Base-by-base conservation (phyloP, 805 yeast genomes). In the Metschnikowia corniflorae region DNA sequence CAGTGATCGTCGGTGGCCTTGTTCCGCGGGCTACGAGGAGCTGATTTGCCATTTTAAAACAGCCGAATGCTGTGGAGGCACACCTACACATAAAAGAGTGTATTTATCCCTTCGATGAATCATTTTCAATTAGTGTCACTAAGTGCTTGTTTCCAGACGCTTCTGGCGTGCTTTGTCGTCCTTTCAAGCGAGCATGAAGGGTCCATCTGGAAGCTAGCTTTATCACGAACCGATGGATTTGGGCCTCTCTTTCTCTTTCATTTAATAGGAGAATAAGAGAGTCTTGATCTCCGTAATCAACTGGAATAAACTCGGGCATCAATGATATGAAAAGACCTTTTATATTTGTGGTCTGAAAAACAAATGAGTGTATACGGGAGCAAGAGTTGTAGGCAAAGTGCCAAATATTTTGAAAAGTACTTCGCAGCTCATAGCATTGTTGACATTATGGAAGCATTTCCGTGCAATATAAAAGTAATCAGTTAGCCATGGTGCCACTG, bases 21-120 rank as follows among this genome's bases (percentile, higher is more conserved):
- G 26, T 20, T 30, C 17, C 33, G 14, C 25, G 33, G 12, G 26
- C 25, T 15, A 26, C 33, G 33, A 30, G 26, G 7, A 30, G 19
- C 8, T 13, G 12, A 30, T 4, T 21, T 4, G 33, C 26, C 33
- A 30, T 30, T 21, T 30, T 21, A 17, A 26, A 20, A 30, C 33
- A 14, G 16, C 16, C 13, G 14, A 9, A 19, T 17, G 31, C 16
- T 29, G 31, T 18, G 31, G 31, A 10, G 31, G 23, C 31, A 19
- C 21, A 10, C 23, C 31, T 7, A 29, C 4, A 19, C 23, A 18
- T 29, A 5, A 29, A 5, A 16, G 16, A 18, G 6, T 17, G 22
- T 18, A 29, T 29, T 6, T 23, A 29, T 19, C 18, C 14, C 23
- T 18, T 19, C 3, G 18, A 7, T 23, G 31, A 29, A 18, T 3